Evolutionary conservation across 2,329 filamentous ascomycete species (phyloP), one percentile per base, ranked within the genome.

Genomic region (Sporothrix brunneoviolacea): DNA sequence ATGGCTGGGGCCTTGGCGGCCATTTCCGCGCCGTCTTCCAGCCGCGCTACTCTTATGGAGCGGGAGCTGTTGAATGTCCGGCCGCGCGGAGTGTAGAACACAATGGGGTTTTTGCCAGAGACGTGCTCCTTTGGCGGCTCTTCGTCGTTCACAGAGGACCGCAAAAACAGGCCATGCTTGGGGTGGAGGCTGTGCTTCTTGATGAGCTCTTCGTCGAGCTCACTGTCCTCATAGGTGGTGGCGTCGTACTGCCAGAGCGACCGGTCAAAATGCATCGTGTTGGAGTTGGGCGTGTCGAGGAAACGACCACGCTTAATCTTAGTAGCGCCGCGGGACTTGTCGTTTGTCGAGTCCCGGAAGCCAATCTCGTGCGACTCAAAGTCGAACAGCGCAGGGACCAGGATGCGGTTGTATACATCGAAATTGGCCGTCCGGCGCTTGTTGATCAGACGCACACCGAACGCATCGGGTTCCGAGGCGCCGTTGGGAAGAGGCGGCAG

Each of bases 341-440:
- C 75, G 53, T 82, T 82, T 54, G 72, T 72, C 4, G 76, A 78
- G 58, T 82, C 79, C 19, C 75, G 71, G 61, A 79, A 82, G 13
- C 79, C 79, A 54, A 82, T 82, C 59, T 82, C 77, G 51, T 72
- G 67, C 8, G 74, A 65, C 33, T 75, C 68, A 50, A 72, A 80
- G 46, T 70, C 64, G 54, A 75, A 76, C 0, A 70, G 56, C 7
- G 65, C 66, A 10, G 76, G 76, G 38, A 79, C 64, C 58, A 81
- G 71, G 50, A 80, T 71, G 22, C 74, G 77, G 57, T 77, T 80
- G 59, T 74, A 71, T 22, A 69, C 62, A 32, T 61, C 59, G n/a
- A 60, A 61, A 44, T 69, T 68, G 27, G 63, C 64, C 5, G 66
- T 69, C 54, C 65, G 62, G 35, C 63, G 55, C 53, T 65, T 65